A percentile compares a stretch with the other conserved stretches of the same genome.
Evolutionary conservation across 176 grass and related monocot species (phyloP).

Genomic region (Avena atlantica): DNA sequence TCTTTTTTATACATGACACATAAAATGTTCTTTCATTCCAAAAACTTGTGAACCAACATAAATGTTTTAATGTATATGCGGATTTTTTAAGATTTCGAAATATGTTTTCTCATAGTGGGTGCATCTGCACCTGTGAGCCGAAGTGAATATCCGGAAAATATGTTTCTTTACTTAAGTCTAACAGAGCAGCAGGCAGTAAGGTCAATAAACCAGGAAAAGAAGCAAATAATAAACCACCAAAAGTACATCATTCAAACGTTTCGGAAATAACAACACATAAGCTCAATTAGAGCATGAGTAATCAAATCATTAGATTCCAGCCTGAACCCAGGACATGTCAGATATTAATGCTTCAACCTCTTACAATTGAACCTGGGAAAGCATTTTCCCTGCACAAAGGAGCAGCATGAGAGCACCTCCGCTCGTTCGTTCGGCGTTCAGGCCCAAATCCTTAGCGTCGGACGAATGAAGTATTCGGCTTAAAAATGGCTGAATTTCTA

Average conservation of each 20-base stretch:
- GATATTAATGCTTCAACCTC: not conserved
- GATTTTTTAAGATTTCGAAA: too few relatives aligned
- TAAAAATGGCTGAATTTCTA: too few relatives aligned
- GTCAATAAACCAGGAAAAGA: not conserved
- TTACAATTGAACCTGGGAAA: not conserved
- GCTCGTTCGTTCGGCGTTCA: too few relatives aligned
- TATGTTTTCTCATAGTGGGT: too few relatives aligned
- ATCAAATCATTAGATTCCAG: not conserved
- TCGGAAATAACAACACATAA: not conserved
- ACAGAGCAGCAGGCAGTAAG: not conserved
- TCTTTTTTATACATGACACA: too few relatives aligned
- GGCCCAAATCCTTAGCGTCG: too few relatives aligned
- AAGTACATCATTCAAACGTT: not conserved
- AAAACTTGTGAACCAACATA: too few relatives aligned
- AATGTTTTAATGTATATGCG: too few relatives aligned
- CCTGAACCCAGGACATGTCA: not conserved
- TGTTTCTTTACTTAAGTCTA: not conserved
- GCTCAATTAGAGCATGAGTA: not conserved
- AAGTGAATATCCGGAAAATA: too few relatives aligned
- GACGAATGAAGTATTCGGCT: too few relatives aligned
- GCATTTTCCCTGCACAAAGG: slow-evolving; percentile 22
- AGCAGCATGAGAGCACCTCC: slow-evolving; percentile 27
- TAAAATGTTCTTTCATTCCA: too few relatives aligned
- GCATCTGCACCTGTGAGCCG: too few relatives aligned
- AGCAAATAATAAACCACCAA: not conserved